A percentile compares a stretch with the other conserved stretches of the same genome.
phyloP scores from a whole-genome alignment of 139 green algal genomes.

The Zygnema cylindricum region DNA sequence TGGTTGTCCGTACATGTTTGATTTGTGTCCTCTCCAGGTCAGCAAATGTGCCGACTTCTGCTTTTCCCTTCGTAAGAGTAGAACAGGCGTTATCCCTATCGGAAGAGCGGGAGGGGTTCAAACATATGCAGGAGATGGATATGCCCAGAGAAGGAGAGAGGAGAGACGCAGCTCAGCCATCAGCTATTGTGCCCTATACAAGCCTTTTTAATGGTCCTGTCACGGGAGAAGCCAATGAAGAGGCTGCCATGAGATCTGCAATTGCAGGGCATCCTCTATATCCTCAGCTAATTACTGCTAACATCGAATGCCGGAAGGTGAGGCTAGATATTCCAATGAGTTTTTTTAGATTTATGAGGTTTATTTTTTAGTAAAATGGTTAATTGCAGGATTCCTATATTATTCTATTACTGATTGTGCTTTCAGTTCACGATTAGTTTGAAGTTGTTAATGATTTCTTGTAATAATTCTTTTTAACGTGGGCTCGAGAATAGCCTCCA shows the following conservation, averaged over 20 bases:
- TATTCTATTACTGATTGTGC: too few relatives aligned
- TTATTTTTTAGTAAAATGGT: background rate
- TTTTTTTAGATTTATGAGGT: too few relatives aligned
- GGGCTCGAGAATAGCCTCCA: background rate
- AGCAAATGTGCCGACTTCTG: too few relatives aligned
- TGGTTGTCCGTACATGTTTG: too few relatives aligned
- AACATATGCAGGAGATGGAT: background rate
- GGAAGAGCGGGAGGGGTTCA: too few relatives aligned
- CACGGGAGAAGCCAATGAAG: background rate
- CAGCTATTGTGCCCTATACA: background rate
- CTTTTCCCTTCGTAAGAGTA: too few relatives aligned
- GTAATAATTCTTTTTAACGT: background rate
- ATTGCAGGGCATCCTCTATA: slow-evolving; percentile 11
- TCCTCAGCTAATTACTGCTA: background rate
- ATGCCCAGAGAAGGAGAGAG: background rate
- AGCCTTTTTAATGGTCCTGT: background rate
- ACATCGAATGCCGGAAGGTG: slow-evolving; percentile 7
- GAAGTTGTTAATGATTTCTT: too few relatives aligned
- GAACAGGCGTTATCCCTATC: too few relatives aligned
- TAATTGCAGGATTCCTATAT: background rate
- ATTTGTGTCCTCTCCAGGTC: too few relatives aligned
- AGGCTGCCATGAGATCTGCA: background rate
- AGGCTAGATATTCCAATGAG: too few relatives aligned
- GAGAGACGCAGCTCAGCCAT: background rate
- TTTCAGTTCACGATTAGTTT: too few relatives aligned